phyloP scores from a whole-genome alignment of 139 green algal species.

The Chlorella sp. region DNA sequence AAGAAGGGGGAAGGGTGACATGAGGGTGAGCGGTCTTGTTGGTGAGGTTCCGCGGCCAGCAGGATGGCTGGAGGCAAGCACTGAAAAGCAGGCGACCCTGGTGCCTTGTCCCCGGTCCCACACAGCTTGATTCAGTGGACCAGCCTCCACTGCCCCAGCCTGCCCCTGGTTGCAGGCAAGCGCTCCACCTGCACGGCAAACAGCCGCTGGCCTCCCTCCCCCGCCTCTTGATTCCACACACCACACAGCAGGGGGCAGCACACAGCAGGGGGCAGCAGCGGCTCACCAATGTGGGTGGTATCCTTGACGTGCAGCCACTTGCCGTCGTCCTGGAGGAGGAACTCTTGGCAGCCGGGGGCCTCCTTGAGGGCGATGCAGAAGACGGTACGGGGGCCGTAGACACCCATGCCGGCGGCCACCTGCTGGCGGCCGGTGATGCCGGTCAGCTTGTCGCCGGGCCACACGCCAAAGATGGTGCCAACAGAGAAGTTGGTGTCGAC shows the following conservation, averaged over 20 bases:
- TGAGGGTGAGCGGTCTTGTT: not conserved
- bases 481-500: constrained; percentile 98
- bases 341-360: constrained; percentile 92
- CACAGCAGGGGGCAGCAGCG: not conserved
- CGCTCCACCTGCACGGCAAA: no score
- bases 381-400: constrained; percentile 93
- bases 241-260: not conserved
- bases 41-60: no score
- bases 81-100: not conserved
- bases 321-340: constrained; percentile 94
- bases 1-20: not conserved
- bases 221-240: no score
- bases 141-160: no score
- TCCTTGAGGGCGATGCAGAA: constrained; percentile 92
- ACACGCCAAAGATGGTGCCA: constrained; percentile 95
- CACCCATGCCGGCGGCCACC: constrained; percentile 88
- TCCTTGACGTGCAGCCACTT: constrained; percentile 98
- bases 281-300: constrained; percentile 84
- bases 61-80: no score
- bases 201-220: no score
- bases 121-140: not conserved
- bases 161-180: no score
- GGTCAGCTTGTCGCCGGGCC: constrained; percentile 87
- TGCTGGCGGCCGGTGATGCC: constrained; percentile 83
- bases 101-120: not conserved